Base-by-base conservation (phyloP, 2,329 filamentous ascomycete species). In the Lasiodiplodia citricola region DNA sequence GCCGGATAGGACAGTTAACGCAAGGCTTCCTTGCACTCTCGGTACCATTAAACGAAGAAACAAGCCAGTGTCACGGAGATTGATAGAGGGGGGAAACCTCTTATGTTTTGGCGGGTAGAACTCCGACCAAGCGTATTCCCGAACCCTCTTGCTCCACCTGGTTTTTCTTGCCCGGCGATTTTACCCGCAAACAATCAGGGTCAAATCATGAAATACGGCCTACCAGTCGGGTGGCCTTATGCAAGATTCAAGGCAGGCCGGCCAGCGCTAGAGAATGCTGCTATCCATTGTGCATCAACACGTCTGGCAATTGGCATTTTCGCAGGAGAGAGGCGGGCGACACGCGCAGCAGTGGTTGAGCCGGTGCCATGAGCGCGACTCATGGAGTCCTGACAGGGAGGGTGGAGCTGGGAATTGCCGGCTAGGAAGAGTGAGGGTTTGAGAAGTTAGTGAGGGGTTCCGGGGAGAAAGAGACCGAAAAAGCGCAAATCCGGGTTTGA, bases 61-160 rank as follows among this genome's bases (percentile, higher is more conserved):
- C 44, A 47, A 47, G 18, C 44, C 44, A 44, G 44, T 47, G 44
- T 47, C 44, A 52, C 13, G 60, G 25, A 51, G 11, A 11, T 25
- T 8, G 37, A 25, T 25, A 5, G 25, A 54, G n/a, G 13, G 28
- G n/a, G 44, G 37, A n/a, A n/a, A 47, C 44, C 35, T 64, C 44
- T 64, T 64, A 41, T 64, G 35, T n/a, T 38, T 47, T 47, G 18
- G 18, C 60, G 60, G 44, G 25, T 52, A 52, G 60, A 64, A 64
- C n/a, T 25, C 60, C 60, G 47, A 47, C 31, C 25, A 35, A 14
- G 41, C 25, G 16, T 60, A 47, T 60, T 60, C 11, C 57, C 57
- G 57, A 28, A 60, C 37, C 23, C 37, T 37, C 10, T 60, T 28
- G 8, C 21, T 25, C n/a, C 31, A 21, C 35, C 13, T 58, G 21